Percentiles rank a stretch among this genome's conserved stretches.
Evolutionary conservation across 208 protist species (phyloP).

Genomic region (Trypanosoma mega): DNA sequence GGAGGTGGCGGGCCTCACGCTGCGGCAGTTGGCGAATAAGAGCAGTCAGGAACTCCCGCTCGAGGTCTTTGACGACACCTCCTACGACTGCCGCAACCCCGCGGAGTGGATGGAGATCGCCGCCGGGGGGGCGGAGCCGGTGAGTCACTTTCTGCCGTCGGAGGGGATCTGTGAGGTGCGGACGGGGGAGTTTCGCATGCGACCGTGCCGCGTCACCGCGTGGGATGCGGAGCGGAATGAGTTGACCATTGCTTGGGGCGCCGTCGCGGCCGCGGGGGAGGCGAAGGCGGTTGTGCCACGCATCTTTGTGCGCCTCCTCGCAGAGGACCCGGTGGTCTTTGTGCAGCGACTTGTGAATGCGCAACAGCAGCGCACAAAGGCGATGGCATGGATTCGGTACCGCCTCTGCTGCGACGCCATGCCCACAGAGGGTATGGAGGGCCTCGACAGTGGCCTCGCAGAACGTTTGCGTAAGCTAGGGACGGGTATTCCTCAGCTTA

Average conservation of each 20-base stretch:
- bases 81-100: conserved; percentile 91
- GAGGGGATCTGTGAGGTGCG: conserved; percentile 64
- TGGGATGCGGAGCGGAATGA: conserved; percentile 76
- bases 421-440: conserved; percentile 74
- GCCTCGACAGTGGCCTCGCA: conserved; percentile 56
- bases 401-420: conserved; percentile 92
- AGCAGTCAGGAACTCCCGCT: conserved; percentile 83
- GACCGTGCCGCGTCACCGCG: conserved; percentile 82
- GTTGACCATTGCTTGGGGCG: conserved; percentile 70
- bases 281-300: conserved; percentile 54
- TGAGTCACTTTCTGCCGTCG: conserved; percentile 76
- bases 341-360: conserved; percentile 82
- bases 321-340: conserved; percentile 90
- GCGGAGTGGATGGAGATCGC: conserved; percentile 92
- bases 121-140: conserved; percentile 28
- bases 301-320: conserved; percentile 84
- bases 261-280: conserved; percentile 17
- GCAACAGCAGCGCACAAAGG: conserved; percentile 80
- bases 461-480: conserved; percentile 72
- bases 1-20: conserved; percentile 59
- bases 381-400: conserved; percentile 89
- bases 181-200: conserved; percentile 44
- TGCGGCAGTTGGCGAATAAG: conserved; percentile 57
- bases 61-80: conserved; percentile 95
- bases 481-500: conserved; percentile 85